phyloP scores from a whole-genome alignment of 2,329 filamentous ascomycete species.

The Monilinia vaccinii-corymbosi region DNA sequence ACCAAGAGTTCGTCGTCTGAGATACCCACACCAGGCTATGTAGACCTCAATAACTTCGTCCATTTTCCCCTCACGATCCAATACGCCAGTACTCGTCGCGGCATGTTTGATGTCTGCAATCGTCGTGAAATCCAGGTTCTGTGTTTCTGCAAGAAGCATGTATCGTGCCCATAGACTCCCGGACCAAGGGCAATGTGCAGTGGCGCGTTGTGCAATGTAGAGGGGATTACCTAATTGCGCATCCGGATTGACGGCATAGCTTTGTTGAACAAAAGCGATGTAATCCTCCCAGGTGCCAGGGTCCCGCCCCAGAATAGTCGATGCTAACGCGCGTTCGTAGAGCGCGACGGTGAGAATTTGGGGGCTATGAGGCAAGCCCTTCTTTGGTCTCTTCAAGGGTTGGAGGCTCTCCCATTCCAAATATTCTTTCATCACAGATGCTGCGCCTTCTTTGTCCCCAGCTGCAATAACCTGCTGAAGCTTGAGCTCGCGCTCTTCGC shows the following conservation, averaged over 20 bases:
- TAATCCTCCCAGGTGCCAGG: slow-evolving; percentile 77
- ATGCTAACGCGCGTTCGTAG: slow-evolving; percentile 67
- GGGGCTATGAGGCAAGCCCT: slow-evolving; percentile 36
- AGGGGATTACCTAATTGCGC: slow-evolving; percentile 44
- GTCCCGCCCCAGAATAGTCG: slow-evolving; percentile 57
- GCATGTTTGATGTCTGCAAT: slow-evolving; percentile 88
- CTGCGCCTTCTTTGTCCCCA: slow-evolving; percentile 47
- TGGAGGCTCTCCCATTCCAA: slow-evolving; percentile 74
- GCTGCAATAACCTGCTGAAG: slow-evolving; percentile 49
- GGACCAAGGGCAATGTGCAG: slow-evolving; percentile 87
- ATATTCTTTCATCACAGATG: slow-evolving; percentile 53
- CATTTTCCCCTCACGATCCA: slow-evolving; percentile 72
- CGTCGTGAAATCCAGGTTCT: slow-evolving; percentile 64
- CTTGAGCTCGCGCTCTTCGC: slow-evolving; percentile 60
- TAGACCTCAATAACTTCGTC: slow-evolving; percentile 85
- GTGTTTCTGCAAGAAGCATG: slow-evolving; percentile 74
- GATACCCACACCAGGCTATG: slow-evolving; percentile 87
- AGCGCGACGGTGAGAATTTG: slow-evolving; percentile 52
- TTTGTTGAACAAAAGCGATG: slow-evolving; percentile 24
- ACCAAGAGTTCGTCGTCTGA: slow-evolving; percentile 76
- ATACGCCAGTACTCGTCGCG: slow-evolving; percentile 74
- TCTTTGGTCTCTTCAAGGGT: slow-evolving; percentile 44
- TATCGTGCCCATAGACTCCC: slow-evolving; percentile 86
- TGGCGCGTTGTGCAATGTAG: slow-evolving; percentile 69
- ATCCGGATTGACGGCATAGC: slow-evolving; percentile 26